Conservation (phyloP, 192 early-diverging fungal species). For the Pecoramyces ruminantium region DNA sequence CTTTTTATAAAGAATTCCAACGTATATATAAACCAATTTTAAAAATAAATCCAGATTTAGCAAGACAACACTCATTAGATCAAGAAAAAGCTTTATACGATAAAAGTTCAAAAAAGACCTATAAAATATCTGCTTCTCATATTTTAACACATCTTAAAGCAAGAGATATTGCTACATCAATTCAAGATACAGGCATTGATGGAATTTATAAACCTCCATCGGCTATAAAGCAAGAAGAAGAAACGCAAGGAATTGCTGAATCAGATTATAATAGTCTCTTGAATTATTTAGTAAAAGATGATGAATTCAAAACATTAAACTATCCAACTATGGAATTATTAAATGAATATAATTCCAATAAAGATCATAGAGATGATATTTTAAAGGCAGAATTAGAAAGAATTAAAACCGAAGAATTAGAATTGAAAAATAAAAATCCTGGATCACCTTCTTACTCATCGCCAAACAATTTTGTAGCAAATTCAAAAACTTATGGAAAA, state of each 20-base stretch:
- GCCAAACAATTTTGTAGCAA: not conserved
- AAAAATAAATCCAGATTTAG: not conserved
- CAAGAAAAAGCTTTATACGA: constrained; percentile 9
- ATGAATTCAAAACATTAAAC: constrained; percentile 11
- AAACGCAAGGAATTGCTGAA: not conserved
- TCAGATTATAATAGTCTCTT: not conserved
- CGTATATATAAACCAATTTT: not conserved
- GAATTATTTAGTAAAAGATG: constrained; percentile 7
- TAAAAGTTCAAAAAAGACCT: constrained; percentile 1
- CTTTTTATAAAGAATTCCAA: not conserved
- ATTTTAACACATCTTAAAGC: constrained; percentile 34
- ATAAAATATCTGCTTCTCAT: constrained; percentile 13
- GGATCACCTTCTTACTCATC: not conserved
- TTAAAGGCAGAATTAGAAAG: not conserved
- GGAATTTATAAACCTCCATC: constrained; percentile 21
- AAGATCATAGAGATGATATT: not conserved
- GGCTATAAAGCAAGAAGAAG: not conserved
- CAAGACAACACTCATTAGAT: not conserved
- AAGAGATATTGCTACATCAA: constrained; percentile 19
- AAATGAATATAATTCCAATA: not conserved
- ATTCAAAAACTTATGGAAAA: not conserved
- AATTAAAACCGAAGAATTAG: not conserved
- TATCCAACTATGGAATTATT: constrained; percentile 19
- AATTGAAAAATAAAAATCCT: not conserved
- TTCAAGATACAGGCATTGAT: constrained; percentile 41